Evolutionary conservation across 2,329 filamentous ascomycete species (phyloP).

Genomic region (Teratosphaeria gauchensis): DNA sequence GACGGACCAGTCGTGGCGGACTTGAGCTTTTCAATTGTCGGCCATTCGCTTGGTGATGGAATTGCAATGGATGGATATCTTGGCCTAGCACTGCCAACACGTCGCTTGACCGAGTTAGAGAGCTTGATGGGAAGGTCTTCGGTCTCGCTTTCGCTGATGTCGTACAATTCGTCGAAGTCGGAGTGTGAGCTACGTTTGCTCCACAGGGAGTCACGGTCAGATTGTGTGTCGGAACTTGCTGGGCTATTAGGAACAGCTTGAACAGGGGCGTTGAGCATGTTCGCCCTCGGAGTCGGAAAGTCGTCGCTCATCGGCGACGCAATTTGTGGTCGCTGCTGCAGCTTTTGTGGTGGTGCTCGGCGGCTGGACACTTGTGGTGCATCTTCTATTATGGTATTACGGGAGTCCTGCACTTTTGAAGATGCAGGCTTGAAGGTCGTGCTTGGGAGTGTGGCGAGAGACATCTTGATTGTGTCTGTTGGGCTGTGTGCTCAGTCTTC

Average conservation of each 20-base stretch:
- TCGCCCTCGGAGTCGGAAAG: constrained; percentile 44
- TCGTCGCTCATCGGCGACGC: constrained; percentile 43
- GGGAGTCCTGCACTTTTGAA: constrained; percentile 32
- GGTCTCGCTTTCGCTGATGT: constrained; percentile 71
- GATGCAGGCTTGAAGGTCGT: constrained; percentile 45
- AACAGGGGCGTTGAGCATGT: constrained; percentile 7
- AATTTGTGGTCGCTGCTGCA: constrained; percentile 26
- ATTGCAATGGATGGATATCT: constrained; percentile 51
- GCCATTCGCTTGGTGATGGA: constrained; percentile 48
- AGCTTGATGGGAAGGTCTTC: constrained; percentile 42
- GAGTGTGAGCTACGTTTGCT: constrained; percentile 55
- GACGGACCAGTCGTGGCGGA: constrained; percentile 32
- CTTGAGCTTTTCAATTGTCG: constrained; percentile 45
- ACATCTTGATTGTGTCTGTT: constrained; percentile 29
- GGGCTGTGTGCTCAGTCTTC: neutral
- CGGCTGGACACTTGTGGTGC: constrained; percentile 29
- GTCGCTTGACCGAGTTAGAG: constrained; percentile 42
- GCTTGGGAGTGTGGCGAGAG: constrained; percentile 38
- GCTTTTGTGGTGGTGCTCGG: constrained; percentile 20
- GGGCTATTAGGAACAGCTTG: constrained; percentile 42
- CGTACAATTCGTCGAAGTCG: constrained; percentile 81
- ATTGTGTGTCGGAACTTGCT: constrained; percentile 44
- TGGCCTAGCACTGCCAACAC: constrained; percentile 24
- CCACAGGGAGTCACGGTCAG: constrained; percentile 39
- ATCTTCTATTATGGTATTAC: constrained; percentile 59